Base-by-base conservation (phyloP, 1,139 yeast genomes). In the Nakaseomyces delphensis region DNA sequence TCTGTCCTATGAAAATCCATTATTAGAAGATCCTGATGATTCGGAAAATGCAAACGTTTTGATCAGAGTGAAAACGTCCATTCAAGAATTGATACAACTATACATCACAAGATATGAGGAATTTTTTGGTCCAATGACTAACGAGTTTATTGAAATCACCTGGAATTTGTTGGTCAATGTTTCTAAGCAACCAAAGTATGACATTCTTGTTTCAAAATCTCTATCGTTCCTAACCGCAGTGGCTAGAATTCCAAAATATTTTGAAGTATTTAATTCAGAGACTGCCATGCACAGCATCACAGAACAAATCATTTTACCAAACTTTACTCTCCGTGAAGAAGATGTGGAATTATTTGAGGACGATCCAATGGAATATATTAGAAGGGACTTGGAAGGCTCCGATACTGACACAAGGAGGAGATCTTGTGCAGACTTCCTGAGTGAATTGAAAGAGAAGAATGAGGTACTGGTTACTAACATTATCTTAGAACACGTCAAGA, bases 301-400 rank as follows among this genome's bases (percentile, higher is more conserved):
- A 10, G 85, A 83, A 55, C 82, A 82, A 53, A 83, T 91, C 49
- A 79, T 93, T 42, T 70, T 93, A 48, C 98, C 98, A 32, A 93
- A 91, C 59, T 78, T 89, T 56, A 75, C 80, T 16, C 73, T 91
- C 55, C 81, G 91, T 58, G 89, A 83, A 45, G 72, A 82, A 4
- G 99, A 93, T 59, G 87, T 86, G 56, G 98, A 93, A 61, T 63
- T 80, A 50, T 91, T 93, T 63, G 98, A 91, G 64, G 98, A 93
- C 63, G 98, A 93, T 58, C 98, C 98, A 32, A 82, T 91, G 42
- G 93, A 85, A 55, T 93, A 73, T 59, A 91, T 87, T 15, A 75
- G 97, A 56, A 74, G 95, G 46, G 98, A 93, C 63, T 69, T 93
- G 44, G 98, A 91, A 66, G 98, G 97, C 3, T 81, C 95, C 0